A percentile compares a stretch with the other conserved stretches of the same genome.
Conservation (phyloP, 2,329 filamentous ascomycete genomes). For the Pseudocercospora pini-densiflorae region DNA sequence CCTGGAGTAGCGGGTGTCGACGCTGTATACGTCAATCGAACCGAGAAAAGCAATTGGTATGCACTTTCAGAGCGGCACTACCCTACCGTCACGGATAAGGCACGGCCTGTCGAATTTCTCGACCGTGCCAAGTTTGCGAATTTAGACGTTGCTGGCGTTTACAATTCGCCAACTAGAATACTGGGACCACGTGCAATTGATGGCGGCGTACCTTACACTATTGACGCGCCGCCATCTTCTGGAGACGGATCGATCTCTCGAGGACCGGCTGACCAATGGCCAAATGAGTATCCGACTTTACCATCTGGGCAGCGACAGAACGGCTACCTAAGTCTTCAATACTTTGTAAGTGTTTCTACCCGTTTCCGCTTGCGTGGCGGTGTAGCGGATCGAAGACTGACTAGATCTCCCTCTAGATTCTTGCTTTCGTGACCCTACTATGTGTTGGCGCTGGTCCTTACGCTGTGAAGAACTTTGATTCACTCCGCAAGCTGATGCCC, state of each 20-base stretch:
- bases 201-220: conserved; percentile 20
- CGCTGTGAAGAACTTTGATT: background rate
- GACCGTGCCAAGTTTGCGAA: conserved; percentile 56
- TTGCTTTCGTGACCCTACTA: background rate
- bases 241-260: background rate
- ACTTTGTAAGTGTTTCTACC: background rate
- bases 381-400: background rate
- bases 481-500: background rate
- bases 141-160: conserved; percentile 36
- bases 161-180: conserved; percentile 31
- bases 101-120: conserved; percentile 62
- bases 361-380: background rate
- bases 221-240: conserved; percentile 25
- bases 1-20: conserved; percentile 57
- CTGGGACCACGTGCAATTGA: conserved; percentile 20
- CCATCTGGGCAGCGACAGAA: background rate
- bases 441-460: conserved; percentile 6
- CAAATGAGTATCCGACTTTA: background rate
- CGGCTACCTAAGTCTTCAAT: background rate
- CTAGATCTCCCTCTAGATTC: background rate
- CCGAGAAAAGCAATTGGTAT: conserved; percentile 87
- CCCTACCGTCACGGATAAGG: conserved; percentile 78
- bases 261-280: background rate
- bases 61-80: conserved; percentile 87
- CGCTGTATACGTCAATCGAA: conserved; percentile 80